Percentiles rank a stretch among this genome's conserved stretches.
Conservation (phyloP, 1,284 basidiomycete genomes). For the Trametes versicolor region DNA sequence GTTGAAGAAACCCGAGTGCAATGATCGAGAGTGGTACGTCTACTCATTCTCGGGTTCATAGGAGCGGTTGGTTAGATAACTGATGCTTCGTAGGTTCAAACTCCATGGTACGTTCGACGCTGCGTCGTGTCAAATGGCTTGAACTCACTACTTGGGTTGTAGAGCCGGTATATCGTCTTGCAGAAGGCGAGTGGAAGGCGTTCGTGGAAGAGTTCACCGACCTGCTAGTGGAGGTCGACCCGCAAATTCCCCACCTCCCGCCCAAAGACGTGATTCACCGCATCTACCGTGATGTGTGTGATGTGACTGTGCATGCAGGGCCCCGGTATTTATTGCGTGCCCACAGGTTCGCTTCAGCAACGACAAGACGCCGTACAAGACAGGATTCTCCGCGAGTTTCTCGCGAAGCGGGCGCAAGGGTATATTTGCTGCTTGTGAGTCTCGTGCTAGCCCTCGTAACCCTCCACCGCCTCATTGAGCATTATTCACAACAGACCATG, state of each 20-base stretch:
- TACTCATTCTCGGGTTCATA: not conserved
- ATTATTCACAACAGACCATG: slow-evolving; percentile 49
- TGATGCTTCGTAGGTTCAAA: slow-evolving; percentile 68
- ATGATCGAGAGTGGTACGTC: slow-evolving; percentile 87
- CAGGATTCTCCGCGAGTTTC: slow-evolving; percentile 78
- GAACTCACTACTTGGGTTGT: slow-evolving; percentile 3
- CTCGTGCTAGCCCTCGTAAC: too few species aligned
- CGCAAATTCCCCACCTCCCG: slow-evolving; percentile 85
- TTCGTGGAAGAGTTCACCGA: slow-evolving; percentile 81
- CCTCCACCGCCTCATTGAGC: not conserved
- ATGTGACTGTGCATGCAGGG: not conserved
- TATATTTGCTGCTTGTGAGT: slow-evolving; percentile 79
- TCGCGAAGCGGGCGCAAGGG: slow-evolving; percentile 85
- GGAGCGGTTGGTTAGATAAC: too few species aligned
- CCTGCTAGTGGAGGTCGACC: slow-evolving; percentile 74
- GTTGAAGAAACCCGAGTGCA: slow-evolving; percentile 79
- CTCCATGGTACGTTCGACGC: slow-evolving; percentile 61
- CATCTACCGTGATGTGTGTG: slow-evolving; percentile 84
- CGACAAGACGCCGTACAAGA: slow-evolving; percentile 95
- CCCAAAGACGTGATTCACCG: slow-evolving; percentile 87
- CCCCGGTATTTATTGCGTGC: not conserved
- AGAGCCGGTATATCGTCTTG: slow-evolving; percentile 86
- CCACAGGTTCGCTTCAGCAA: slow-evolving; percentile 88
- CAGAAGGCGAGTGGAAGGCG: slow-evolving; percentile 88
- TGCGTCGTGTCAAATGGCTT: slow-evolving; percentile 1